These are phyloP conservation scores for Phytophthora podocarpi DNA, from an alignment of 352 stramenopile species.

Conservation along the genomic window DNA sequence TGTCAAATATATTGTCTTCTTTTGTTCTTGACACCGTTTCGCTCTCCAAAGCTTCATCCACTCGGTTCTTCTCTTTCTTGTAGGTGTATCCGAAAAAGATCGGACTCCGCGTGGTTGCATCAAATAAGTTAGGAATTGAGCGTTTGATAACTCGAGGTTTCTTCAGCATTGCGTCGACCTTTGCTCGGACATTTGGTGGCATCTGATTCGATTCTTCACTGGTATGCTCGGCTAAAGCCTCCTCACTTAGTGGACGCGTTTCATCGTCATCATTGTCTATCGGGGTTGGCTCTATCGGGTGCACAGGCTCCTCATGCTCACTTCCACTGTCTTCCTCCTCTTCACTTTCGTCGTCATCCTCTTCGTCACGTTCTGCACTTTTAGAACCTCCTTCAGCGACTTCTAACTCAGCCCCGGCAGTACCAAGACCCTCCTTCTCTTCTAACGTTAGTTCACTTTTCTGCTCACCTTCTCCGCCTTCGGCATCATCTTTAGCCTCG, in stretches of 20 bases:
- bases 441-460: constrained; percentile 6
- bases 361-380: constrained; percentile 13
- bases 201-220: constrained; percentile 14
- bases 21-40: constrained; percentile 33
- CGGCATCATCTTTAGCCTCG: constrained; percentile 26
- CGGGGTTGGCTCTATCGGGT: constrained; percentile 4
- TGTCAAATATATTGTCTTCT: constrained; percentile 58
- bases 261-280: constrained; percentile 9
- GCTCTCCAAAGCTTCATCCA: constrained; percentile 42
- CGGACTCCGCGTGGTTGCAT: constrained; percentile 51
- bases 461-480: constrained; percentile 6
- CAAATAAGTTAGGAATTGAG: constrained; percentile 43
- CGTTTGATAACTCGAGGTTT: constrained; percentile 58
- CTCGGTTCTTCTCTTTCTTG: constrained; percentile 44
- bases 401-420: not conserved
- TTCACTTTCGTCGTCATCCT: constrained; percentile 29
- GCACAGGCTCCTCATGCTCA: constrained; percentile 12
- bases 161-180: constrained; percentile 46
- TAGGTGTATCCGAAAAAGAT: constrained; percentile 78
- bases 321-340: constrained; percentile 32
- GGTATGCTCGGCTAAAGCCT: constrained; percentile 37
- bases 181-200: constrained; percentile 11
- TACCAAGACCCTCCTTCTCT: not conserved
- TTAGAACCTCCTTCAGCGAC: constrained; percentile 18
- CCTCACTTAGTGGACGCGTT: constrained; percentile 22